These are phyloP conservation scores for Eleusine coracana DNA, from an alignment of 176 grass and related monocot genomes.

Conservation along the genomic window DNA sequence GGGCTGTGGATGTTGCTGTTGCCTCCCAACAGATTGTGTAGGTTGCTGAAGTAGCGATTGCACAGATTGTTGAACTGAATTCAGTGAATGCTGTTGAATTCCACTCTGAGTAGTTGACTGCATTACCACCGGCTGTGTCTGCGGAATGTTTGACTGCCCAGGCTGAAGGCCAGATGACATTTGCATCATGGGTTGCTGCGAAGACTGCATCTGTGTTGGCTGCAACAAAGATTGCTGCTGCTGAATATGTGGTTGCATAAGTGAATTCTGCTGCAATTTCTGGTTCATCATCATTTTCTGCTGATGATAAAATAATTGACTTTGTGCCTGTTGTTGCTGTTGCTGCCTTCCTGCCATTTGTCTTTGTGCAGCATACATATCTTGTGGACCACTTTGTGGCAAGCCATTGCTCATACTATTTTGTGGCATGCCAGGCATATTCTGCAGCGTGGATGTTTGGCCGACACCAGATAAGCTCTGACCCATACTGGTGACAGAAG, in stretches of 20 bases:
- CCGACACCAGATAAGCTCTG: constrained; percentile 52
- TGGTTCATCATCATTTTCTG: constrained; percentile 64
- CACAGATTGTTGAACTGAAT: constrained; percentile 75
- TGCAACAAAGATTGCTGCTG: constrained; percentile 86
- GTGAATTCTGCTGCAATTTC: constrained; percentile 63
- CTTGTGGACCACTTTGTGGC: constrained; percentile 50
- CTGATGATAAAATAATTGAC: constrained; percentile 73
- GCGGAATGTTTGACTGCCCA: constrained; percentile 57
- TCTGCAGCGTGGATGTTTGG: constrained; percentile 65
- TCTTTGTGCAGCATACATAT: constrained; percentile 80
- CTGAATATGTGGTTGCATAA: constrained; percentile 65
- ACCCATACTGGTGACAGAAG: constrained; percentile 48
- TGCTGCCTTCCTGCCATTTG: constrained; percentile 75
- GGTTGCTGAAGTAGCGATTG: constrained; percentile 79
- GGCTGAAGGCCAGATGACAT: constrained; percentile 71
- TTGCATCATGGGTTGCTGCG: constrained; percentile 75
- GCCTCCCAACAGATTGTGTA: constrained; percentile 61
- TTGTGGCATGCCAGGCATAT: constrained; percentile 54
- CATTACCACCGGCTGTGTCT: constrained; percentile 59
- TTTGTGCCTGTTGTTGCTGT: constrained; percentile 75
- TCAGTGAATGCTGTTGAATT: constrained; percentile 71
- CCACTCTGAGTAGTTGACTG: constrained; percentile 59
- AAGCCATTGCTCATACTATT: constrained; percentile 60
- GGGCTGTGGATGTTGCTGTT: constrained; percentile 69
- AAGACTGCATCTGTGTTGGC: constrained; percentile 65